Evolutionary conservation across 2,329 filamentous ascomycete genomes (phyloP), one percentile per base, ranked within the genome.

Genomic region (Blastomyces gilchristii): DNA sequence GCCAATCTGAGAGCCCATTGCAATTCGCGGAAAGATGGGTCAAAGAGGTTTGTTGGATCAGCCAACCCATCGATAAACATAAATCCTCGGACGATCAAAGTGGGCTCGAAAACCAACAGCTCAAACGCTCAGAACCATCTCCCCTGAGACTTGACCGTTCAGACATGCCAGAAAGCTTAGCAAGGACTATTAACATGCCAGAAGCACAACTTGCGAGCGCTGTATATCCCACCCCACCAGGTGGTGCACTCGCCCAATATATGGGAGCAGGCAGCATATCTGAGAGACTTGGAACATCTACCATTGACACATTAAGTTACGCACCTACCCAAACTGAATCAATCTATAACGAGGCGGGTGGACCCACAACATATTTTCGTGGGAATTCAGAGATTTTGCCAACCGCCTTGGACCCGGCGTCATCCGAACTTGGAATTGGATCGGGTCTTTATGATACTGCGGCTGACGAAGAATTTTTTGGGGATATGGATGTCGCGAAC

Each of bases 391-490:
- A 70, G 34, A 31, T 68, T 25, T 62, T 70, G 14, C 68, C 71
- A 25, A 60, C 50, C 28, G 68, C 65, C 12, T 62, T 72, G 64
- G 71, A 69, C 11, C 66, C 67, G 22, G 66, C 69, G 9, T 66
- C 69, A 5, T 67, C 69, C 49, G 71, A 68, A 22, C 67, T 74
- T 63, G 68, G 66, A 11, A 69, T 77, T 58, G 76, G 74, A 54
- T 74, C 73, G 11, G 76, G 75, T 8, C 70, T 74, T 61, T 79
- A 79, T 63, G 75, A 75, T 66, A 74, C 72, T 3, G 75, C 72
- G 34, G 75, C 71, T 37, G 76, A 79, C 56, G 83, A 85, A 65
- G 83, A 85, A 69, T 73, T 86, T 1, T 86, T 86, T 64, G 82
- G 81, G 16, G 82, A 84, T 62, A 79, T 82, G 71, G 79, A 83